Percentiles rank a stretch among this genome's conserved stretches.
Conservation (phyloP, 805 yeast species). For the Candida incommunis region DNA sequence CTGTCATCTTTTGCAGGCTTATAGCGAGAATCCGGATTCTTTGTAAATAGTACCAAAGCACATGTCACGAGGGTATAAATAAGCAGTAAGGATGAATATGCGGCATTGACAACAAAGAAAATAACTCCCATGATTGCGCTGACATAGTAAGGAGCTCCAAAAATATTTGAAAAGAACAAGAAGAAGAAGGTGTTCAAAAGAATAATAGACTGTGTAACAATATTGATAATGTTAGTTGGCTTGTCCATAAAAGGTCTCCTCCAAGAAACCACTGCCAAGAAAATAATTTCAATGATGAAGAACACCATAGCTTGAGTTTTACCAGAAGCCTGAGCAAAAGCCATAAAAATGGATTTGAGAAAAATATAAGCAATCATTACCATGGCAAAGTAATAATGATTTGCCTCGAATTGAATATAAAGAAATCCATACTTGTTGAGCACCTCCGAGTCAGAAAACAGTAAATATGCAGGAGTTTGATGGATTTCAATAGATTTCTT, state of each 20-base stretch:
- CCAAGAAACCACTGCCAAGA: slow-evolving; percentile 47
- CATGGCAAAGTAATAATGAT: slow-evolving; percentile 69
- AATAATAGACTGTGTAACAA: slow-evolving; percentile 55
- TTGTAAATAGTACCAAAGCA: slow-evolving; percentile 48
- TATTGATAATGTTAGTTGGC: slow-evolving; percentile 66
- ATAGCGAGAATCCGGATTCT: slow-evolving; percentile 79
- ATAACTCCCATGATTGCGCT: slow-evolving; percentile 84
- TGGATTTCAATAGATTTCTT: slow-evolving; percentile 39
- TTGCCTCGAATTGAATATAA: slow-evolving; percentile 78
- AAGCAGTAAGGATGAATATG: slow-evolving; percentile 64
- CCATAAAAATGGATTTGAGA: slow-evolving; percentile 58
- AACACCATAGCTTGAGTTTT: slow-evolving; percentile 66
- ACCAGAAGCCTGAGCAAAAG: slow-evolving; percentile 68
- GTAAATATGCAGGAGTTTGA: slow-evolving; percentile 74
- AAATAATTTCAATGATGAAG: slow-evolving; percentile 62
- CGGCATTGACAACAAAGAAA: slow-evolving; percentile 80
- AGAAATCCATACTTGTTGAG: slow-evolving; percentile 76
- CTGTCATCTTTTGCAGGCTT: slow-evolving; percentile 87
- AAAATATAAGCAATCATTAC: slow-evolving; percentile 47
- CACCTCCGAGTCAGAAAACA: slow-evolving; percentile 64
- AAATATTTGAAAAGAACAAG: slow-evolving; percentile 72
- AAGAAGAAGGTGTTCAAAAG: slow-evolving; percentile 73
- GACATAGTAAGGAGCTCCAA: slow-evolving; percentile 67
- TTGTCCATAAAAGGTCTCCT: slow-evolving; percentile 68
- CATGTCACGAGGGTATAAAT: slow-evolving; percentile 56